A percentile compares a stretch with the other conserved stretches of the same genome.
phyloP scores from a whole-genome alignment of 306 rosid genomes.

The Cucurbita moschata region DNA sequence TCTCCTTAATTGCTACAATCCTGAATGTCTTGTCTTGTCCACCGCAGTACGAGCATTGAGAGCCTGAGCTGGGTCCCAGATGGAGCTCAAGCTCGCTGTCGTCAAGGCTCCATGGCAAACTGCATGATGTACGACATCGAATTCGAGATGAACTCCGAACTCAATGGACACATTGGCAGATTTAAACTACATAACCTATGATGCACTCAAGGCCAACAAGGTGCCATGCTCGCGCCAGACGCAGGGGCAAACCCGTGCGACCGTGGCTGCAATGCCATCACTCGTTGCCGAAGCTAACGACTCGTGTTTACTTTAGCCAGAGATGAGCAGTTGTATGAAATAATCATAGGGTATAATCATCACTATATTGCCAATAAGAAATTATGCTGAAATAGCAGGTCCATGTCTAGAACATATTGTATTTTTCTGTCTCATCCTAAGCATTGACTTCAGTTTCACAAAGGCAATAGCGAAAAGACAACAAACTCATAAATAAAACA shows the following conservation, averaged over 20 bases:
- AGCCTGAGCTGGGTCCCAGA: too few relatives aligned
- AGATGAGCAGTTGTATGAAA: not conserved
- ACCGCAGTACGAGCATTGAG: too few relatives aligned
- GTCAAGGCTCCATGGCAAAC: not conserved
- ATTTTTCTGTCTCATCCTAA: not conserved
- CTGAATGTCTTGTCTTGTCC: too few relatives aligned
- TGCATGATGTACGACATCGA: not conserved
- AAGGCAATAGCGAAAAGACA: not conserved
- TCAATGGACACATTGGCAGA: not conserved
- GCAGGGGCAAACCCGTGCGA: not conserved
- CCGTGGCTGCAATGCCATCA: not conserved
- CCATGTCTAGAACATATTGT: not conserved
- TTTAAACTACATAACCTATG: not conserved
- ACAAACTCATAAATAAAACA: conserved; percentile 14
- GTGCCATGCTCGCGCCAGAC: not conserved
- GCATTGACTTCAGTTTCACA: conserved; percentile 4
- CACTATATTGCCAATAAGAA: conserved; percentile 8
- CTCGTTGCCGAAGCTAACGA: conserved; percentile 39
- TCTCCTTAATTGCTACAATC: too few relatives aligned
- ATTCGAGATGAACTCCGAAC: not conserved
- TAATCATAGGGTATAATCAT: not conserved
- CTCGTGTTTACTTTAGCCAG: not conserved
- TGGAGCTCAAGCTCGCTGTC: too few relatives aligned
- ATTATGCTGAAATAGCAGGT: not conserved
- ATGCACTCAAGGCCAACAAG: not conserved